A percentile compares a stretch with the other conserved stretches of the same genome.
phyloP scores from a whole-genome alignment of 306 rosid genomes.

The Phaseolus lunatus region DNA sequence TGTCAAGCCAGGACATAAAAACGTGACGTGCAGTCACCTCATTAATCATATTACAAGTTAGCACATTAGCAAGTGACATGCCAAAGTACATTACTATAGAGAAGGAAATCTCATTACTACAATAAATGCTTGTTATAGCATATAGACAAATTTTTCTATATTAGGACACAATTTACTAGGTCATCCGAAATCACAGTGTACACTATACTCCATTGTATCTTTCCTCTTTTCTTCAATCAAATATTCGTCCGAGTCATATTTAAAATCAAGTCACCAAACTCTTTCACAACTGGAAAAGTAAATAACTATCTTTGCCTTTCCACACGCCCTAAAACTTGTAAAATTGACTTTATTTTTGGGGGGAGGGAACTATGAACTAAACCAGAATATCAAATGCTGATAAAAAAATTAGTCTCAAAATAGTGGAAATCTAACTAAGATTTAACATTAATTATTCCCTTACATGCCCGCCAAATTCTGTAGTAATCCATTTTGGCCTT shows the following conservation, averaged over 20 bases:
- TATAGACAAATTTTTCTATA: not conserved
- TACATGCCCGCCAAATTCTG: slow-evolving; percentile 85
- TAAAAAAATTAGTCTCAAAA: not conserved
- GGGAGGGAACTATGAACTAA: not conserved
- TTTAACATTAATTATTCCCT: slow-evolving; percentile 46
- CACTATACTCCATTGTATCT: not conserved
- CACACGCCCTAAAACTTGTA: not conserved
- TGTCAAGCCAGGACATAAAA: slow-evolving; percentile 4
- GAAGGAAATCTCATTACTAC: not conserved
- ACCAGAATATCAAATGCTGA: slow-evolving; percentile 20
- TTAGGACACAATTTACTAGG: slow-evolving; percentile 14
- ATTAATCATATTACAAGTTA: slow-evolving; percentile 3
- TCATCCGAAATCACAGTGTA: not conserved
- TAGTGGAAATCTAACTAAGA: slow-evolving; percentile 31
- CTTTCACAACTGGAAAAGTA: slow-evolving; percentile 19
- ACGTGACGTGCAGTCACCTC: slow-evolving; percentile 8
- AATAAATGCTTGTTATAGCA: slow-evolving; percentile 9
- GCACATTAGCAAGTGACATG: slow-evolving; percentile 3
- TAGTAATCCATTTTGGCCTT: slow-evolving; percentile 76
- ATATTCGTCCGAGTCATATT: slow-evolving; percentile 16
- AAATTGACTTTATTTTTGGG: not conserved
- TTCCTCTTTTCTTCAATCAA: not conserved
- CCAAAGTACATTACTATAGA: not conserved
- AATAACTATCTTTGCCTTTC: not conserved
- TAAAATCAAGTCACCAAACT: not conserved